These are phyloP conservation scores for Hanseniaspora mollemarum DNA, from an alignment of 805 yeast genomes.

Conservation along the genomic window DNA sequence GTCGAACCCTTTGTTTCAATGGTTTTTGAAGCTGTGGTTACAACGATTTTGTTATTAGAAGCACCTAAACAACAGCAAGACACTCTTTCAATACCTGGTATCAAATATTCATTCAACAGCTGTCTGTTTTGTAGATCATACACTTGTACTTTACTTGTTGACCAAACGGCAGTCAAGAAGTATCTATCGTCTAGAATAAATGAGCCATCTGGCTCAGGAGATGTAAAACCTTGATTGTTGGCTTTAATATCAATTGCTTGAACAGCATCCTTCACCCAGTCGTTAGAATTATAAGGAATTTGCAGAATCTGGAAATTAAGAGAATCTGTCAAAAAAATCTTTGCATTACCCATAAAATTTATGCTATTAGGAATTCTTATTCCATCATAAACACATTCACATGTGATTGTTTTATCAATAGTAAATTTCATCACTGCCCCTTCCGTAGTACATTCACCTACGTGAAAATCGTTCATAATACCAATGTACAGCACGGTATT, in stretches of 20 bases:
- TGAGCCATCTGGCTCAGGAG: constrained; percentile 75
- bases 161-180: constrained; percentile 59
- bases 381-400: constrained; percentile 23
- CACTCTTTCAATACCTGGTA: constrained; percentile 51
- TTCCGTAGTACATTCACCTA: constrained; percentile 31
- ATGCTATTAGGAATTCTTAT: constrained; percentile 62
- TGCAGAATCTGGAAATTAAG: constrained; percentile 37
- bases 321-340: constrained; percentile 46
- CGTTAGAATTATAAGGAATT: constrained; percentile 29
- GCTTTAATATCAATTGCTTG: constrained; percentile 29
- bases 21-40: constrained; percentile 44
- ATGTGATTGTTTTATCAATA: constrained; percentile 22
- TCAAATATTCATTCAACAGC: constrained; percentile 40
- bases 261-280: constrained; percentile 32
- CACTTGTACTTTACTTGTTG: constrained; percentile 46
- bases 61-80: constrained; percentile 63
- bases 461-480: constrained; percentile 54
- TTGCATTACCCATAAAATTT: constrained; percentile 38
- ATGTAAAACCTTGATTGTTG: constrained; percentile 21
- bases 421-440: constrained; percentile 46
- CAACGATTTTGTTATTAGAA: constrained; percentile 45
- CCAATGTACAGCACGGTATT: constrained; percentile 57
- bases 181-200: constrained; percentile 43
- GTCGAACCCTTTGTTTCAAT: constrained; percentile 6
- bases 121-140: constrained; percentile 27